Base-by-base conservation (phyloP, 352 stramenopile genomes). In the Globisporangium okanoganense region DNA sequence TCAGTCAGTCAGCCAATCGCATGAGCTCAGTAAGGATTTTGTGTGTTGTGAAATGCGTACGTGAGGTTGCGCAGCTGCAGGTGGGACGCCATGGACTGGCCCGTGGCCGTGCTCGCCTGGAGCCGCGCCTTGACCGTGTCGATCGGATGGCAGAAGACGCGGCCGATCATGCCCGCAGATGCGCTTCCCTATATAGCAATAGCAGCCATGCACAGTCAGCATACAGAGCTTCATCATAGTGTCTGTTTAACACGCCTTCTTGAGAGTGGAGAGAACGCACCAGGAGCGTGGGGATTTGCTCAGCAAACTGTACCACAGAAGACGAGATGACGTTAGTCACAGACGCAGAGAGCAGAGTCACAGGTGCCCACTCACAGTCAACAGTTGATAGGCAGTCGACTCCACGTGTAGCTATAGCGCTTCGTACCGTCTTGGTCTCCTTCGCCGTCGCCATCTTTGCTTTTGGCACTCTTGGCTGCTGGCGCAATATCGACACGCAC, bases 81-180 rank as follows among this genome's bases (percentile, higher is more conserved):
- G 7, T 85, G 66, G 3, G 70, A 73, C 49, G 66, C 57, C 41
- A 82, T 82, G 13, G 68, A 80, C 62, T 79, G 73, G 10, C 62
- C 53, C 9, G 45, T 54, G 22, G 53, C 52, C 1, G 73, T 80
- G 61, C 63, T 74, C 33, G 61, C 85, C 61, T 97, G 87, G 25
- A 96, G 61, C 33, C 81, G 84, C 57, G 91, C 87, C 57, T 98
- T 98, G 49, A 95, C 69, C 0, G 93, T 98, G 67, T 98, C 93
- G 18, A 98, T 75, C 14, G 93, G 93, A 58, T 98, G 93, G 68
- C 91, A 98, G 41, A 95, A 88, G 45, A 97, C 51, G 12, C 87
- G 83, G 0, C 84, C 80, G 14, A 95, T 79, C 69, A 96, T 87
- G 3, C 88, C 90, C 5, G 87, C 87, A 1, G 85, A 76, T 29